These are phyloP conservation scores for Blastobotrys illinoisensis DNA, from an alignment of 1,139 yeast genomes.

Conservation along the genomic window DNA sequence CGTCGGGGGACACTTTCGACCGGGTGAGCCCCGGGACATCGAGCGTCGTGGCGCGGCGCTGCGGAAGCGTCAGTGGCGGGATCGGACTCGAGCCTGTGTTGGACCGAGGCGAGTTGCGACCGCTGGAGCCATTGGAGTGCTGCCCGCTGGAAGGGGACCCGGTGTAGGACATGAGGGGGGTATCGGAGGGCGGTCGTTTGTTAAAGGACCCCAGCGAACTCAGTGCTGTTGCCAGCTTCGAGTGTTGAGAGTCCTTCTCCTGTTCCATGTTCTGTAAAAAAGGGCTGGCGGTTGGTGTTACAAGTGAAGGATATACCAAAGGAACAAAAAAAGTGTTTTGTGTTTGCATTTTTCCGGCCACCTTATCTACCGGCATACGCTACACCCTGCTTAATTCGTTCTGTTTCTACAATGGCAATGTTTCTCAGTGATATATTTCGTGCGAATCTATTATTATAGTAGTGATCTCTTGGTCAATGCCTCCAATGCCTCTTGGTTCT, in stretches of 20 bases:
- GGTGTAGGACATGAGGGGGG: conserved; percentile 20
- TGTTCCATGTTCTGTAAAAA: background rate
- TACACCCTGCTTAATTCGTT: no score
- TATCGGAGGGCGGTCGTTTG: conserved; percentile 24
- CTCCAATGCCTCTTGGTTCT: no score
- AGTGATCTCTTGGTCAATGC: no score
- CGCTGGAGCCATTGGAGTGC: conserved; percentile 2
- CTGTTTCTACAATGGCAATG: no score
- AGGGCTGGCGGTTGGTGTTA: no score
- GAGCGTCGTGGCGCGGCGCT: conserved; percentile 62
- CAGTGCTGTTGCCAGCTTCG: background rate
- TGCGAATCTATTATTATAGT: no score
- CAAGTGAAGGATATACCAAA: no score
- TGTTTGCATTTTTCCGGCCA: no score
- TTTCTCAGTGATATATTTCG: no score
- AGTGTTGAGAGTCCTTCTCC: background rate
- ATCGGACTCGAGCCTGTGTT: conserved; percentile 14
- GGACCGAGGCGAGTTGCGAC: conserved; percentile 16
- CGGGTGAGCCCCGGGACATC: conserved; percentile 92
- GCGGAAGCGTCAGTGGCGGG: conserved; percentile 21
- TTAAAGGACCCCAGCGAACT: conserved; percentile 13
- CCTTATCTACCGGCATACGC: no score
- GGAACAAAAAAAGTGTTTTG: conserved; percentile 3
- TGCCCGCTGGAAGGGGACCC: background rate
- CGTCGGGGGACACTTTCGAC: conserved; percentile 78